Conservation (phyloP, 495 filamentous ascomycete genomes). For the Chlorociboria aeruginascens region DNA sequence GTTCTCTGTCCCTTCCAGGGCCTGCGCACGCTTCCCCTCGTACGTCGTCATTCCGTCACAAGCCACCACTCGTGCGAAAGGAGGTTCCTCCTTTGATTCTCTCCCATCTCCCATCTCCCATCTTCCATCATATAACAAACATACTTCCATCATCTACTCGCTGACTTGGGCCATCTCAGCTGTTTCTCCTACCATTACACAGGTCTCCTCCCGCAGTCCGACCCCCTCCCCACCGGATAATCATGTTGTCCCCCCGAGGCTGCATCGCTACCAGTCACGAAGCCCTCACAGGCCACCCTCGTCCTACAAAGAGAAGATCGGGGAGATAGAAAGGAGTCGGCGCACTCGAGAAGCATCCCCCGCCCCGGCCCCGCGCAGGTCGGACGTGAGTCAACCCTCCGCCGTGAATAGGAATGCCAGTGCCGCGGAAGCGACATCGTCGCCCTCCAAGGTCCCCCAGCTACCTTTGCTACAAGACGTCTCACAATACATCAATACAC, state of each 20-base stretch:
- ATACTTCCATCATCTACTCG: constrained; percentile 11
- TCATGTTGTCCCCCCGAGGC: constrained; percentile 8
- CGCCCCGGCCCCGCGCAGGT: constrained; percentile 12
- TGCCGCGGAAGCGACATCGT: constrained; percentile 2
- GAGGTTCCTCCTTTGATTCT: too few species aligned
- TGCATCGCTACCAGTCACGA: constrained; percentile 17
- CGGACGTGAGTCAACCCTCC: constrained; percentile 1
- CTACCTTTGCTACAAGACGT: constrained; percentile 34
- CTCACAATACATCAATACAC: constrained; percentile 38
- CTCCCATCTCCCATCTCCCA: too few species aligned
- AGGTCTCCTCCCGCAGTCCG: constrained; percentile 19
- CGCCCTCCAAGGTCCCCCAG: constrained; percentile 24
- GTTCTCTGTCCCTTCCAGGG: constrained; percentile 24
- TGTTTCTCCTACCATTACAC: constrained; percentile 20
- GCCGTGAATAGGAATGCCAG: not conserved
- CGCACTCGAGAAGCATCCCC: constrained; percentile 12
- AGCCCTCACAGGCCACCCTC: constrained; percentile 14
- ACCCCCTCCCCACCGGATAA: constrained; percentile 18
- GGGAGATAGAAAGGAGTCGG: constrained; percentile 12
- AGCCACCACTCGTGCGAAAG: too few species aligned
- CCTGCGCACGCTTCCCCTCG: constrained; percentile 24
- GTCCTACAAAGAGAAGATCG: constrained; percentile 14
- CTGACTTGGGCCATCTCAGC: constrained; percentile 4
- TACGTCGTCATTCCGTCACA: constrained; percentile 13
- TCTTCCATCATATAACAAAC: not conserved